Evolutionary conservation across 177 flowering plant species (phyloP).

Genomic region (Vitis hybrid): DNA sequence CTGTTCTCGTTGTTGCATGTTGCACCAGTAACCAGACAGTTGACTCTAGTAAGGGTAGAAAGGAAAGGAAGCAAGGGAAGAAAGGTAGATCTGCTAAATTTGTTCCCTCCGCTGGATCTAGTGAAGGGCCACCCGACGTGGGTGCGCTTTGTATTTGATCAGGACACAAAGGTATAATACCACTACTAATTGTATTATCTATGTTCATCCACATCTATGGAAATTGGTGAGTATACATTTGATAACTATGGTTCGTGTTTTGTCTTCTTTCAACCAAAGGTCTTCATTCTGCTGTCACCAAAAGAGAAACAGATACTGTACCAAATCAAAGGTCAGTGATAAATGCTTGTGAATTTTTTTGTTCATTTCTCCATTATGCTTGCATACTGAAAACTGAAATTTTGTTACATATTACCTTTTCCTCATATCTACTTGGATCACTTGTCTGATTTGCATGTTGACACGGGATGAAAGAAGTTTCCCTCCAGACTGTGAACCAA

Average conservation of each 20-base stretch:
- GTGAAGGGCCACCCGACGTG: constrained; percentile 53
- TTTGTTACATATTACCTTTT: neutral
- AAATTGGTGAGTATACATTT: neutral
- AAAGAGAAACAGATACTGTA: neutral
- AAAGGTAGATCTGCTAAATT: constrained; percentile 33
- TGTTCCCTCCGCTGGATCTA: constrained; percentile 21
- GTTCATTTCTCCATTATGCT: neutral
- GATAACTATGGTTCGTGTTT: neutral
- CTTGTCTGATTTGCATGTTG: neutral
- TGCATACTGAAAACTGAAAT: neutral
- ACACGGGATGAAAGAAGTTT: neutral
- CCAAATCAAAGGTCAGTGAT: neutral
- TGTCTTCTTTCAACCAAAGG: neutral
- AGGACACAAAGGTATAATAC: neutral
- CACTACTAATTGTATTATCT: too few relatives aligned
- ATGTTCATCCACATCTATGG: too few relatives aligned
- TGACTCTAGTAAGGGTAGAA: constrained; percentile 37
- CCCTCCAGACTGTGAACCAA: too few relatives aligned
- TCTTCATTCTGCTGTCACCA: neutral
- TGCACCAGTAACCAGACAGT: constrained; percentile 41
- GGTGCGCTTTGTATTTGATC: constrained; percentile 71
- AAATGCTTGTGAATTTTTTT: neutral
- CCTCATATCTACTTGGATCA: neutral
- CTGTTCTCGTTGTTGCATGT: neutral
- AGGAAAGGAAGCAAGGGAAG: constrained; percentile 43